Percentiles rank a stretch among this genome's conserved stretches.
These are phyloP conservation scores for Drechslerella coelobrocha DNA, from an alignment of 2,329 filamentous ascomycete genomes.

Conservation along the genomic window DNA sequence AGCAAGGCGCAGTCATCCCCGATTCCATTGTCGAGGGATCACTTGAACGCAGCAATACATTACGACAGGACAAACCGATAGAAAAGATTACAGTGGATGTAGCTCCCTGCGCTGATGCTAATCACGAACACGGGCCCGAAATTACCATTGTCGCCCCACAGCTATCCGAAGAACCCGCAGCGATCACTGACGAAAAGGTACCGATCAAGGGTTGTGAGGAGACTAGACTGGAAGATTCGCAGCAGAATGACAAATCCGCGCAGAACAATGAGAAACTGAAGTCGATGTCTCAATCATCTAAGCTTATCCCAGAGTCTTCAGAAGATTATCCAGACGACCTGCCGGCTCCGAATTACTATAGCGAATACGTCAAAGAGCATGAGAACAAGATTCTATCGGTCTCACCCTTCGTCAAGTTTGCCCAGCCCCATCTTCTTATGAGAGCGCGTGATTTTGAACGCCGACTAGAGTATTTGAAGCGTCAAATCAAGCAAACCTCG, in stretches of 20 bases:
- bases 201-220: slow-evolving; percentile 31
- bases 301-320: slow-evolving; percentile 56
- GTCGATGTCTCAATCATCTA: slow-evolving; percentile 22
- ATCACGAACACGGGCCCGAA: slow-evolving; percentile 18
- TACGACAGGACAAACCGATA: slow-evolving; percentile 35
- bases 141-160: slow-evolving; percentile 46
- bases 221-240: slow-evolving; percentile 11
- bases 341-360: slow-evolving; percentile 89
- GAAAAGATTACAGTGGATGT: slow-evolving; percentile 46
- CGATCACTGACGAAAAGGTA: slow-evolving; percentile 32
- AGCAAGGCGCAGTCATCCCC: slow-evolving; percentile 87
- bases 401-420: slow-evolving; percentile 95
- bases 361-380: slow-evolving; percentile 91
- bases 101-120: slow-evolving; percentile 20
- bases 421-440: slow-evolving; percentile 90
- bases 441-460: slow-evolving; percentile 89
- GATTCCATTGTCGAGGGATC: slow-evolving; percentile 53
- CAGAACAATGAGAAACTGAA: slow-evolving; percentile 10
- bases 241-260: slow-evolving; percentile 7
- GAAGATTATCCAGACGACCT: slow-evolving; percentile 74
- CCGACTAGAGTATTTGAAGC: slow-evolving; percentile 79
- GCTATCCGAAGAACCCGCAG: slow-evolving; percentile 34
- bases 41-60: slow-evolving; percentile 37
- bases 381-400: slow-evolving; percentile 92
- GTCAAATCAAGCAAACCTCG: slow-evolving; percentile 57